These are phyloP conservation scores for Cutaneotrichosporon sp. DNA, from an alignment of 1,284 basidiomycete species.

Conservation along the genomic window DNA sequence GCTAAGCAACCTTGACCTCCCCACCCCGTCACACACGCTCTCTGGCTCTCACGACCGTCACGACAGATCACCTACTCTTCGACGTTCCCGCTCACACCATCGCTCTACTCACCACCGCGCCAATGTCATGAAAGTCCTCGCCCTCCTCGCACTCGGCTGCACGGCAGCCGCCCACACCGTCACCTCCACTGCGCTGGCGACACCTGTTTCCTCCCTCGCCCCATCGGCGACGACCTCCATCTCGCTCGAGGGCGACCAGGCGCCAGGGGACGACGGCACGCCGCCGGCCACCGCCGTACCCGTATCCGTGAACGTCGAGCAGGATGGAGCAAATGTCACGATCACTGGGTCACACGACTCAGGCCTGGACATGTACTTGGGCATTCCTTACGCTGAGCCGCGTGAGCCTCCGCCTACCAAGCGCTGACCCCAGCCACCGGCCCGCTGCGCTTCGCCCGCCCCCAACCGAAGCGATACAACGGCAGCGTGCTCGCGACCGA, in stretches of 20 bases:
- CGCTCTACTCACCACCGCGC: background rate
- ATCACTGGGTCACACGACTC: background rate
- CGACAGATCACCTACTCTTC: too few relatives aligned
- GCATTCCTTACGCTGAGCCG: conserved; percentile 16
- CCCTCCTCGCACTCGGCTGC: background rate
- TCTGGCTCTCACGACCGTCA: background rate
- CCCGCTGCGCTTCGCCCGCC: conserved; percentile 53
- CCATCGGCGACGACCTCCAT: background rate
- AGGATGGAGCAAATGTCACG: conserved; percentile 32
- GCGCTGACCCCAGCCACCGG: conserved; percentile 55
- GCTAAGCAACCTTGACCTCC: too few relatives aligned
- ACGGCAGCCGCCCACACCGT: background rate
- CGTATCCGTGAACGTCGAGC: background rate
- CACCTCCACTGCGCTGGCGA: background rate
- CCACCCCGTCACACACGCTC: background rate
- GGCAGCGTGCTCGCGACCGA: conserved; percentile 35
- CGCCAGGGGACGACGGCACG: background rate
- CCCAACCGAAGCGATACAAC: conserved; percentile 30
- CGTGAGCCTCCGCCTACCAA: conserved; percentile 7
- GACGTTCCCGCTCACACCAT: too few relatives aligned
- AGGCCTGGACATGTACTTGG: conserved; percentile 11
- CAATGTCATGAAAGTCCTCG: background rate
- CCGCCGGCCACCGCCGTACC: background rate
- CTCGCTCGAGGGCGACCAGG: background rate
- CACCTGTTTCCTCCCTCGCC: background rate